phyloP scores from a whole-genome alignment of 805 yeast species.

The Candida verbasci region DNA sequence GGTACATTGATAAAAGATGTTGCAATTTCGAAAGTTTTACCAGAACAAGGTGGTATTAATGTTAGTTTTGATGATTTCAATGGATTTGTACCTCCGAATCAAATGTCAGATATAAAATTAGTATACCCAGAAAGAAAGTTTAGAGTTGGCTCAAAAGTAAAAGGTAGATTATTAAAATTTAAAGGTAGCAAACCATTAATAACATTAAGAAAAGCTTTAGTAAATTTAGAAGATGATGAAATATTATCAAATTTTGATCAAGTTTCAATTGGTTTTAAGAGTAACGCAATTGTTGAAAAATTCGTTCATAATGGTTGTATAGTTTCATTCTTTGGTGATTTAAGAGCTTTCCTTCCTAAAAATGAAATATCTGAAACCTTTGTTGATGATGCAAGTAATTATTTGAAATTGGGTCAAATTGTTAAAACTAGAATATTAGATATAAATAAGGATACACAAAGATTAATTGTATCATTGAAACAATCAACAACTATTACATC shows the following conservation, averaged over 20 bases:
- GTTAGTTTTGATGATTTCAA: conserved; percentile 63
- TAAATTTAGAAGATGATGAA: conserved; percentile 56
- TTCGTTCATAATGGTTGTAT: conserved; percentile 76
- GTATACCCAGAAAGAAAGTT: conserved; percentile 90
- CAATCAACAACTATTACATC: conserved; percentile 51
- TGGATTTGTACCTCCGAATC: conserved; percentile 69
- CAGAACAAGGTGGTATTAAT: conserved; percentile 59
- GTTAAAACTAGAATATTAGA: conserved; percentile 61
- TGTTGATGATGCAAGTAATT: conserved; percentile 72
- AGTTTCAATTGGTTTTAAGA: conserved; percentile 43
- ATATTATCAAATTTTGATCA: conserved; percentile 38
- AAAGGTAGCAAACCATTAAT: conserved; percentile 49
- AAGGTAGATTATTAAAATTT: conserved; percentile 62
- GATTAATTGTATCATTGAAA: conserved; percentile 71
- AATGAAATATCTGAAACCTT: conserved; percentile 87
- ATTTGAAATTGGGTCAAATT: conserved; percentile 79
- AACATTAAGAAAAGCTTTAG: conserved; percentile 81
- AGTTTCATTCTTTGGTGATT: conserved; percentile 74
- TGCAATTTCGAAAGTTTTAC: conserved; percentile 52
- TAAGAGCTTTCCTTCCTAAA: conserved; percentile 79
- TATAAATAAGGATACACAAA: conserved; percentile 48
- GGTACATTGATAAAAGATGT: conserved; percentile 60
- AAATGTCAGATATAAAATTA: conserved; percentile 79
- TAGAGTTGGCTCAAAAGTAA: conserved; percentile 77
- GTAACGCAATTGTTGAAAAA: conserved; percentile 70